These are phyloP conservation scores for Triangularia verruculosa DNA, from an alignment of 2,329 filamentous ascomycete species.

Conservation along the genomic window DNA sequence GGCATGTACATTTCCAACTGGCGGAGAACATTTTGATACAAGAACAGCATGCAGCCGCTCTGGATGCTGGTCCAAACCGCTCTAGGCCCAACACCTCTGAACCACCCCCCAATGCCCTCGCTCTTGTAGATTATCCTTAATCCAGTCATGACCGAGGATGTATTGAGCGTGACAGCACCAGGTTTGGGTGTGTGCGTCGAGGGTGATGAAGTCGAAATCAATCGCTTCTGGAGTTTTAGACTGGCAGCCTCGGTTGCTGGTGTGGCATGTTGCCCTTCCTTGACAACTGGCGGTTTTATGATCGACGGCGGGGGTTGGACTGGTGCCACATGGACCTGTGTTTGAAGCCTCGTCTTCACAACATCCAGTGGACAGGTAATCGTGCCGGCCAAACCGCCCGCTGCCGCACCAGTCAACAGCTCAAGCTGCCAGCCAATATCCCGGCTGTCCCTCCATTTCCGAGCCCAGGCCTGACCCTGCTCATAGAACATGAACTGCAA, in stretches of 20 bases:
- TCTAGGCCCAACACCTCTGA: conserved; percentile 88
- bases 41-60: conserved; percentile 91
- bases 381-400: conserved; percentile 88
- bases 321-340: conserved; percentile 57
- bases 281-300: conserved; percentile 10
- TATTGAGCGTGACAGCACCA: conserved; percentile 77
- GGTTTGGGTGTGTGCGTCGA: conserved; percentile 78
- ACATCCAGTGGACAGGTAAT: conserved; percentile 96
- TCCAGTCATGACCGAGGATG: conserved; percentile 83
- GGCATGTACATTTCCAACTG: conserved; percentile 61
- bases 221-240: conserved; percentile 56
- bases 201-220: conserved; percentile 86
- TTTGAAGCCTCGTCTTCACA: conserved; percentile 95
- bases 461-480: conserved; percentile 81
- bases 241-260: conserved; percentile 31
- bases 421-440: conserved; percentile 86
- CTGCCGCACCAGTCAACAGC: conserved; percentile 82
- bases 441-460: conserved; percentile 70
- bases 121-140: conserved; percentile 83
- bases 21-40: conserved; percentile 85
- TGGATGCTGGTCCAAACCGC: conserved; percentile 97
- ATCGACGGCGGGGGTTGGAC: conserved; percentile 34
- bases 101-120: conserved; percentile 87
- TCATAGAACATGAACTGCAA: conserved; percentile 98
- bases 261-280: conserved; percentile 21